These are phyloP conservation scores for Exophiala spinifera DNA, from an alignment of 2,329 filamentous ascomycete species.

Conservation along the genomic window DNA sequence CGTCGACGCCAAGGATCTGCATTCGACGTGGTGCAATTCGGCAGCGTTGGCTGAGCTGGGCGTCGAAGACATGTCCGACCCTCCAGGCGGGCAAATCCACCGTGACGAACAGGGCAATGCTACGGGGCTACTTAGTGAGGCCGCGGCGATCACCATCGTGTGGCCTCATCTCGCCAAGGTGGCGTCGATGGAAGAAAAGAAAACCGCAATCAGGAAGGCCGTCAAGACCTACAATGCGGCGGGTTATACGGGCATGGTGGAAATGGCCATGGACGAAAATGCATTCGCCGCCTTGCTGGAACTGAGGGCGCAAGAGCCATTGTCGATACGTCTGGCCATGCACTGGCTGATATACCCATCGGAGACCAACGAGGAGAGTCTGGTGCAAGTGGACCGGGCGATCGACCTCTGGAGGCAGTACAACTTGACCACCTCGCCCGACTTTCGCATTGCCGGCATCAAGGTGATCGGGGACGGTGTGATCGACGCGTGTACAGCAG, in stretches of 20 bases:
- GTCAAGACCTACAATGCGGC: slow-evolving; percentile 43
- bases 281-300: slow-evolving; percentile 46
- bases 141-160: slow-evolving; percentile 44
- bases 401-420: slow-evolving; percentile 42
- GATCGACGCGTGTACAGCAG: slow-evolving; percentile 52
- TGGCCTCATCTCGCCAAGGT: slow-evolving; percentile 48
- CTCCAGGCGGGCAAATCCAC: slow-evolving; percentile 47
- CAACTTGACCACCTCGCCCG: slow-evolving; percentile 39
- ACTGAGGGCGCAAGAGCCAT: slow-evolving; percentile 34
- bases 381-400: slow-evolving; percentile 46
- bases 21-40: slow-evolving; percentile 51
- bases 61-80: slow-evolving; percentile 40
- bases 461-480: slow-evolving; percentile 52
- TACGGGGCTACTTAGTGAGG: slow-evolving; percentile 47
- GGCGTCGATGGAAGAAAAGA: slow-evolving; percentile 43
- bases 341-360: slow-evolving; percentile 50
- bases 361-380: slow-evolving; percentile 37
- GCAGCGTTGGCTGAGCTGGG: slow-evolving; percentile 47
- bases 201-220: slow-evolving; percentile 40
- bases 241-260: slow-evolving; percentile 49
- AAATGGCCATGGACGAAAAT: slow-evolving; percentile 53
- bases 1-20: slow-evolving; percentile 50
- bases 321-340: slow-evolving; percentile 46
- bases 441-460: slow-evolving; percentile 47
- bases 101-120: slow-evolving; percentile 44